Evolutionary conservation across 768 basidiomycete species (phyloP), one percentile per base, ranked within the genome.

Genomic region (Gyrodon lividus): DNA sequence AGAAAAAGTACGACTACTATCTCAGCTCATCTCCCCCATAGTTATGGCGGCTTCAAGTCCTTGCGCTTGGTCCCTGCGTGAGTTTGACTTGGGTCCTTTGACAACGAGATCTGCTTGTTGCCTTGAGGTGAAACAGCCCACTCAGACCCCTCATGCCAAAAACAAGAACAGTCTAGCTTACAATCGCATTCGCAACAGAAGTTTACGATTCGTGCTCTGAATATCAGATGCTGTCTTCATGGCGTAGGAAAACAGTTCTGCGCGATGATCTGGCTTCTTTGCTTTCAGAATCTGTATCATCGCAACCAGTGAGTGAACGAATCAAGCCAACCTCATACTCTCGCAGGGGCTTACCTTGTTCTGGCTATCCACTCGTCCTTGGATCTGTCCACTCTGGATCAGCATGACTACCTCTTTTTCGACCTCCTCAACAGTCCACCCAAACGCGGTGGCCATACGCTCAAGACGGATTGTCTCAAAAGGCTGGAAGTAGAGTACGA

Each of bases 401-500:
- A 98, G 77, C 19, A 70, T 68, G 14, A 94, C 87, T 19, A 97
- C 84, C 52, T 87, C 80, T 33, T 71, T 70, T 66, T 91, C 85
- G 26, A 91, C 82, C 53, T 86, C 81, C 3, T 82, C 81, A 6
- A 89, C 70, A 0, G 77, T 75, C 83, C 89, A 87, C 3, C 93
- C 94, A 61, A 98, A 96, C 9, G 93, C 92, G 2, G 71, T 66
- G 33, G 87, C 84, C 91, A 97, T 95, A 31, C 87, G 80, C 38
- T 86, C 84, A 24, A 98, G 78, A 38, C 83, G 78, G 65, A 97
- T 91, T 8, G 89, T 83, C 23, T 87, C 78, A 68, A 94, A 98
- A 0, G 95, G 95, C 59, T 85, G 81, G 75, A 97, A 93, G 71
- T 95, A 98, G 43, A 92, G 80, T n/a, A 82, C 74, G 43, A 98